Evolutionary conservation across 306 rosid species (phyloP).

Genomic region (Rosa persica): DNA sequence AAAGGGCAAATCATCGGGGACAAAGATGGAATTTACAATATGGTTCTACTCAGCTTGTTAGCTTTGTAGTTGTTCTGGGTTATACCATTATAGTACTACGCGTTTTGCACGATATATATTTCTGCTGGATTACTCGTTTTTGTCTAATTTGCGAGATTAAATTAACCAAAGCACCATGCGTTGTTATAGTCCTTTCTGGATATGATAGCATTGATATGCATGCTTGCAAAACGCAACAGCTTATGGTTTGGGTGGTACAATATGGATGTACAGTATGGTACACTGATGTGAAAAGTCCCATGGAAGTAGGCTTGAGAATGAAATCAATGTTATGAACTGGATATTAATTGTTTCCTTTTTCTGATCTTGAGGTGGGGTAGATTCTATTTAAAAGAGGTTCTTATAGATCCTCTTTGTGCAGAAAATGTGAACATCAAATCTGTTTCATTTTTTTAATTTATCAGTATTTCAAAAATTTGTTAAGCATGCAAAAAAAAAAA

Average conservation of each 20-base stretch:
- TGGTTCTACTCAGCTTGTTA: neutral
- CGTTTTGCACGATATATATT: neutral
- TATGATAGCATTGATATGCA: neutral
- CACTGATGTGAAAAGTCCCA: neutral
- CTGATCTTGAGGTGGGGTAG: conserved; percentile 1
- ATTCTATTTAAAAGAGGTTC: neutral
- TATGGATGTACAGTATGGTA: neutral
- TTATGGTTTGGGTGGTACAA: conserved; percentile 3
- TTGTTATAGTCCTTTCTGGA: neutral
- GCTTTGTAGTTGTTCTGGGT: neutral
- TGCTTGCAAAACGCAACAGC: conserved; percentile 1
- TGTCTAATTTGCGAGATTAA: neutral
- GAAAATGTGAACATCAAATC: neutral
- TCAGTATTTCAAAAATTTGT: neutral
- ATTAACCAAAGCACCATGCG: neutral
- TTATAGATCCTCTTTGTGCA: neutral
- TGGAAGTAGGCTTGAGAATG: neutral
- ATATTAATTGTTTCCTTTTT: neutral
- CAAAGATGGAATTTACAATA: neutral
- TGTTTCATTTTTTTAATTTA: conserved; percentile 6
- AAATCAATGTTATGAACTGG: conserved; percentile 3
- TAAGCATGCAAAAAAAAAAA: neutral
- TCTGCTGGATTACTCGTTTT: neutral
- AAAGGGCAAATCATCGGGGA: neutral
- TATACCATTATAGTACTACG: neutral